Evolutionary conservation across 768 basidiomycete genomes (phyloP), one percentile per base, ranked within the genome.

Genomic region (Candolleomyces efflorescens): DNA sequence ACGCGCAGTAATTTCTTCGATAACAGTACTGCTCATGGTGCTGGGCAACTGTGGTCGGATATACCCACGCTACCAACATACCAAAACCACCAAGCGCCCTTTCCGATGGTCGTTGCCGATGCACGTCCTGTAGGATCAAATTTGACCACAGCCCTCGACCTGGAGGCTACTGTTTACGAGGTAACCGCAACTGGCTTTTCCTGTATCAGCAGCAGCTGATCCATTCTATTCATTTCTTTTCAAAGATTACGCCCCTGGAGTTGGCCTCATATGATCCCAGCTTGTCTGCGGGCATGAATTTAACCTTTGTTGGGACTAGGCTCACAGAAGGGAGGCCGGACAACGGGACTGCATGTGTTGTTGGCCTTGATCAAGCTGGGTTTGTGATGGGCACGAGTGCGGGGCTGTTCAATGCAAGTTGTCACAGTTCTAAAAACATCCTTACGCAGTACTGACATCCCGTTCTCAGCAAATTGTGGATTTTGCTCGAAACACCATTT

Each of bases 381-480:
- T 93, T 90, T 67, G 67, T 92, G 36, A 86, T 90, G 77, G 91
- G 88, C 9, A 83, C 82, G 2, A 90, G 89, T 38, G 82, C 88
- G 17, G 86, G 80, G 62, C 67, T 88, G 23, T 89, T 89, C 71
- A 85, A 85, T 61, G 84, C 82, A 61, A 56, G 73, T 37, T 20
- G 32, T 24, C 10, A 27, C 3, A 27, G 11, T 17, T 24, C 41
- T 53, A 7, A 3, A 20, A 7, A 39, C 37, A 57, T 15, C 46
- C 17, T 45, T 9, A 9, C 13, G 24, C 15, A 20, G 18, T 3
- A 15, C 32, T 32, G 32, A 54, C 49, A 37, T 18, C 11, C 49
- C 7, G 17, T 38, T n/a, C 62, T 24, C 55, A 82, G 82, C 78
- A 82, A 81, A 69, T 77, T 20, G 62, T 84, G 2, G 75, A 86